Conservation (phyloP, 768 basidiomycete genomes). For the Rhizopogon vinicolor region DNA sequence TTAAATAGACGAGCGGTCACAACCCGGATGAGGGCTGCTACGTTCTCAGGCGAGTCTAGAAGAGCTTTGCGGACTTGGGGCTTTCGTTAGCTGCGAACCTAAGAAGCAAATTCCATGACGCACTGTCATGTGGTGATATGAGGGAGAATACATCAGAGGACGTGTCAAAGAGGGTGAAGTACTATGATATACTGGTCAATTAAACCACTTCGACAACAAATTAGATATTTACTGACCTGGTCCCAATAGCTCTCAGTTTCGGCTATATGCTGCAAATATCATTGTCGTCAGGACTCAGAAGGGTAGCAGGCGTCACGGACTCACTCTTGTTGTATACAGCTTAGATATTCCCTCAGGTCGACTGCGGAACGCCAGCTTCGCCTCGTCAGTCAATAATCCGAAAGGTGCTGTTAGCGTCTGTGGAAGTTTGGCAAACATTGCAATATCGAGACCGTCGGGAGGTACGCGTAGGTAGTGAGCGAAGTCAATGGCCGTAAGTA, state of each 20-base stretch:
- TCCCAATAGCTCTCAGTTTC: conserved; percentile 84
- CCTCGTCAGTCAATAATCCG: conserved; percentile 78
- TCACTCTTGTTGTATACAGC: conserved; percentile 53
- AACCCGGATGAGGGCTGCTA: conserved; percentile 75
- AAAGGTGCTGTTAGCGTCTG: conserved; percentile 71
- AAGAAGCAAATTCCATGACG: conserved; percentile 22
- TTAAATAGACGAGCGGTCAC: conserved; percentile 67
- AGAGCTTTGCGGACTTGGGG: conserved; percentile 75
- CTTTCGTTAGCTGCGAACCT: conserved; percentile 5
- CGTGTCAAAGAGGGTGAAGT: conserved; percentile 81
- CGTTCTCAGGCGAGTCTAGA: conserved; percentile 78
- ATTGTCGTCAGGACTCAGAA: neutral
- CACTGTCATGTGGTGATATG: conserved; percentile 82
- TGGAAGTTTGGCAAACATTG: conserved; percentile 69
- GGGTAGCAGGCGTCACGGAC: conserved; percentile 38
- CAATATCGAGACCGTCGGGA: neutral
- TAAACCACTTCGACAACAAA: neutral
- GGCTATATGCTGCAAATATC: conserved; percentile 56
- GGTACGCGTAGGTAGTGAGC: neutral
- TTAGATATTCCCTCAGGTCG: conserved; percentile 78
- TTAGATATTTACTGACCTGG: conserved; percentile 51
- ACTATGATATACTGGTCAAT: conserved; percentile 39
- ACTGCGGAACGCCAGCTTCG: conserved; percentile 85
- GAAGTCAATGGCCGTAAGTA: neutral
- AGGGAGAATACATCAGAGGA: conserved; percentile 89